A percentile compares a stretch with the other conserved stretches of the same genome.
These are phyloP conservation scores for Aspergillus eucalypticola DNA, from an alignment of 2,329 filamentous ascomycete genomes.

Conservation along the genomic window DNA sequence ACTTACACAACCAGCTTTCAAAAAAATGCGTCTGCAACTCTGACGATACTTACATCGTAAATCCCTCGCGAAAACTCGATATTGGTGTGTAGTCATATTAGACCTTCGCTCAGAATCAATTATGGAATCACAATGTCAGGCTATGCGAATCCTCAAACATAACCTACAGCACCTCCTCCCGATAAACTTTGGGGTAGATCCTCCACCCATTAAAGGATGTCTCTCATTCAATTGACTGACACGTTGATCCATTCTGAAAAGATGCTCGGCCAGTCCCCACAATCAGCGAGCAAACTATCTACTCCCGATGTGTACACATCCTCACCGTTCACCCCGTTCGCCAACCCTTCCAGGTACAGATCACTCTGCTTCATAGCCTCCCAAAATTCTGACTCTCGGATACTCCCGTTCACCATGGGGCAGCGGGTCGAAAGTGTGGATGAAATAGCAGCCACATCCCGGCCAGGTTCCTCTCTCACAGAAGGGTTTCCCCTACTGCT, in stretches of 20 bases:
- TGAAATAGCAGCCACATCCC: background rate
- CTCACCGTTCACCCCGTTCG: background rate
- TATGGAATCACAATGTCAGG: too few species aligned
- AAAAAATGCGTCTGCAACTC: too few species aligned
- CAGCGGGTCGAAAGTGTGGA: background rate
- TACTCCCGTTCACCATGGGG: conserved; percentile 1
- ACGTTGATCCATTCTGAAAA: conserved; percentile 9
- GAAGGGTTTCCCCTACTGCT: background rate
- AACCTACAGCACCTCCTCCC: too few species aligned
- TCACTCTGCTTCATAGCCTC: background rate
- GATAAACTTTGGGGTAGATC: too few species aligned
- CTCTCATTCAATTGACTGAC: background rate
- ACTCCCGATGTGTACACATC: background rate
- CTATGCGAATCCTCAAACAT: too few species aligned
- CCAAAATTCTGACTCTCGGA: background rate
- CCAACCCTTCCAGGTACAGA: background rate
- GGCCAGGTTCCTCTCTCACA: too few species aligned
- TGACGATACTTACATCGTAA: too few species aligned
- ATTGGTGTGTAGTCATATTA: too few species aligned
- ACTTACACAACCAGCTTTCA: too few species aligned
- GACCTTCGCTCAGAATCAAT: too few species aligned
- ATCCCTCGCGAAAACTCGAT: too few species aligned
- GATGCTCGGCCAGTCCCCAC: conserved; percentile 7
- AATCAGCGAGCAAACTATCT: background rate
- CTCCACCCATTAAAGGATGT: too few species aligned